Evolutionary conservation across 805 yeast species (phyloP), one percentile per base, ranked within the genome.

Genomic region (Candida wancherniae): DNA sequence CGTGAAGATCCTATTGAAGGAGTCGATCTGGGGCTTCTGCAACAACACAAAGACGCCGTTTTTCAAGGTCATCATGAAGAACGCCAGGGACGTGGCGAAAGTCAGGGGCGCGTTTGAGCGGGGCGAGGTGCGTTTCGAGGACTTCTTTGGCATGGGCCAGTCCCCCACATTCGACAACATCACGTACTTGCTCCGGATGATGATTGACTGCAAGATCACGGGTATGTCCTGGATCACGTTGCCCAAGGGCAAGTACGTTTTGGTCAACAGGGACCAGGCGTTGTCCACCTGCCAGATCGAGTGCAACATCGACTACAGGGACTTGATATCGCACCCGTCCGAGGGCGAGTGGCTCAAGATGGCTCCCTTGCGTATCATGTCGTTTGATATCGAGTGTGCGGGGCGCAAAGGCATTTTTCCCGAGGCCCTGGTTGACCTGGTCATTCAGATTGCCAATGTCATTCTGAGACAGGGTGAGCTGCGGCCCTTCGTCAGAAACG

Each of bases 141-240:
- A 73, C 16, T 62, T 77, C 31, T 82, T 85, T 57, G 71, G 75
- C 15, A 64, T 73, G 3, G 43, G 43, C 9, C 81, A 42, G 56
- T 57, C 71, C 10, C 77, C 81, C 47, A 78, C 97, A 0, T 92
- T 80, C 53, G 99, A 92, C 58, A 92, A 92, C 53, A 79, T 92
- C 39, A 85, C 87, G 34, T 94, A 82, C 53, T 64, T 86, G 20
- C 58, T 94, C 37, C 69, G 98, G 47, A 65, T 88, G 58, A 86
- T 92, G 92, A 76, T 92, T 25, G 99, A 92, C 59, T 80, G 94
- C 57, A 76, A 80, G 29, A 85, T 90, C 39, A 82, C 90, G 1
- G 94, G 99, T 22, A 92, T 92, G 98, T 83, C 94, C 15, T 92
- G 99, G 99, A 69, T 94, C 16, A 83, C 95, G 0, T 68, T 90